Evolutionary conservation across 2,329 filamentous ascomycete genomes (phyloP).

Genomic region (Myriosclerotinia scirpicola): DNA sequence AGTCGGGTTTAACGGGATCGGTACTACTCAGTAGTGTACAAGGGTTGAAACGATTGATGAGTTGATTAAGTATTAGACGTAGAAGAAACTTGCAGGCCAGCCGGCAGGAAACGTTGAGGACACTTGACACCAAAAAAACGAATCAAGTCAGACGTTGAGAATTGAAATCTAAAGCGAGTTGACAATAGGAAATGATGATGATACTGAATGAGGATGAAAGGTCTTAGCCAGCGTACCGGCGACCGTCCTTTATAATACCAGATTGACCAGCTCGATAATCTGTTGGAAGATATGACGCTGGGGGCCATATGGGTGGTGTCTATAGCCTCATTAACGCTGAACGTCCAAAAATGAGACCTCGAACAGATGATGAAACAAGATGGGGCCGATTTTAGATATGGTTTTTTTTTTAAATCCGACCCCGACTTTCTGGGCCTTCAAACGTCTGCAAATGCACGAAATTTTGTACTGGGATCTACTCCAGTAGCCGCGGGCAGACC

Average conservation of each 20-base stretch:
- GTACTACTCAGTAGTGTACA: constrained; percentile 6
- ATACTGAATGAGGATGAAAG: constrained; percentile 22
- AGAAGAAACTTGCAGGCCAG: constrained; percentile 15
- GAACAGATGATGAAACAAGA: constrained; percentile 23
- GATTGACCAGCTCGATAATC: constrained; percentile 20
- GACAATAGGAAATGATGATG: constrained; percentile 22
- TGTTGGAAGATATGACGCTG: constrained; percentile 21
- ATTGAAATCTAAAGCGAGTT: constrained; percentile 19
- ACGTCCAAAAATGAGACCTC: constrained; percentile 24
- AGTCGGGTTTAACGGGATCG: background rate
- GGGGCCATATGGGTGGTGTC: constrained; percentile 20
- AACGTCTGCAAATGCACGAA: constrained; percentile 17
- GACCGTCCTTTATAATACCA: constrained; percentile 25
- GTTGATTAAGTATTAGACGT: constrained; percentile 18
- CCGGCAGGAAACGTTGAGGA: constrained; percentile 16
- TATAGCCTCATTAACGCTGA: constrained; percentile 23
- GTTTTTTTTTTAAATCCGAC: constrained; percentile 13
- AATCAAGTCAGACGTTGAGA: constrained; percentile 18
- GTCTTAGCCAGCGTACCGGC: constrained; percentile 24
- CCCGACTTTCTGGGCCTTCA: constrained; percentile 15
- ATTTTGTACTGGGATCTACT: constrained; percentile 14
- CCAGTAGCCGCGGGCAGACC: constrained; percentile 18
- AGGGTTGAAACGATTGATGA: constrained; percentile 14
- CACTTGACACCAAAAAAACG: constrained; percentile 19
- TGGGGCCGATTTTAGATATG: constrained; percentile 21